Evolutionary conservation across 129 eudicot genomes (phyloP).

Genomic region (Helianthus annuus): DNA sequence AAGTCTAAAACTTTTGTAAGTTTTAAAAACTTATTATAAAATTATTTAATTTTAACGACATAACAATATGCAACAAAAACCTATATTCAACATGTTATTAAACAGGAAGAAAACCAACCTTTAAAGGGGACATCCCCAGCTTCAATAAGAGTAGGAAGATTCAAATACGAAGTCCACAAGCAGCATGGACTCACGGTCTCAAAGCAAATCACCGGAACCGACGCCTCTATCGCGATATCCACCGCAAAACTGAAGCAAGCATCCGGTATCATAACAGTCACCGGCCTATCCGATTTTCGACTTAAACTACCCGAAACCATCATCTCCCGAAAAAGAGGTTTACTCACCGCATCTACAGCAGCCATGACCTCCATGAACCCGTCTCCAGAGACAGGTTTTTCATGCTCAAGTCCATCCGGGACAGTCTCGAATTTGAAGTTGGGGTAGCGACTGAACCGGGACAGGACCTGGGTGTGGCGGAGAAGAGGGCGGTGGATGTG

Average conservation of each 20-base stretch:
- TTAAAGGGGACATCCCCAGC: constrained; percentile 41
- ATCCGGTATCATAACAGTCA: constrained; percentile 45
- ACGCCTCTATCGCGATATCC: constrained; percentile 19
- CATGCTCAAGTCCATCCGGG: constrained; percentile 41
- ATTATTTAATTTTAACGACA: too few species aligned
- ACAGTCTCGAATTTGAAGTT: constrained; percentile 36
- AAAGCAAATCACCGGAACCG: constrained; percentile 35
- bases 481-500: too few species aligned
- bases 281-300: constrained; percentile 24
- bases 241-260: constrained; percentile 33
- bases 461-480: constrained; percentile 43
- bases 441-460: constrained; percentile 44
- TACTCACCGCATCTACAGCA: constrained; percentile 22
- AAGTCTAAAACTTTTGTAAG: too few species aligned
- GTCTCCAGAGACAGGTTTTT: constrained; percentile 28
- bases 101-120: constrained; percentile 14
- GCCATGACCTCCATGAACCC: constrained; percentile 35
- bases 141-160: constrained; percentile 40
- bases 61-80: too few species aligned
- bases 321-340: constrained; percentile 38
- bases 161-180: constrained; percentile 38
- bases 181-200: constrained; percentile 49
- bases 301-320: constrained; percentile 29
- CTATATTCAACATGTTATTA: too few species aligned
- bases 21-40: too few species aligned